Conservation (phyloP, 2,329 filamentous ascomycete species). For the Colletotrichum sp. region DNA sequence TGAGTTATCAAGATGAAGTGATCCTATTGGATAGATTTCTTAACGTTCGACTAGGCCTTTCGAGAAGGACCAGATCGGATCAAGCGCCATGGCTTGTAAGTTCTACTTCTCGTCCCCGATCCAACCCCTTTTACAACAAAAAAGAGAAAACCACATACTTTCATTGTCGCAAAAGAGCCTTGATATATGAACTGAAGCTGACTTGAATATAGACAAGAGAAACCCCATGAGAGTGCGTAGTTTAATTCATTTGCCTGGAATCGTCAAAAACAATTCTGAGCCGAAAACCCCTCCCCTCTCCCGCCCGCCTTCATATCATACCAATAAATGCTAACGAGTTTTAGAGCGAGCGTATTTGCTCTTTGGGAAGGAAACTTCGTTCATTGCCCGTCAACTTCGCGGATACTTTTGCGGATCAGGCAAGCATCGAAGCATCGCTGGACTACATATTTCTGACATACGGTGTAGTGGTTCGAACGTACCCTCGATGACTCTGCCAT, state of each 20-base stretch:
- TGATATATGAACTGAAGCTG: not conserved
- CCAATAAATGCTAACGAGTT: not conserved
- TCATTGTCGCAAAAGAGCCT: not conserved
- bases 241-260: not conserved
- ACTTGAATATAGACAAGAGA: slow-evolving; percentile 43
- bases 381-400: not conserved
- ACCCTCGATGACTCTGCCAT: slow-evolving; percentile 76
- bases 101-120: not conserved
- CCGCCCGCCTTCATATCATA: not conserved
- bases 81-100: slow-evolving; percentile 27
- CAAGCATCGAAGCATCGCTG: not conserved
- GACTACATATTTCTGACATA: not conserved
- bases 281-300: not conserved
- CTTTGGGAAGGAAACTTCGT: not conserved
- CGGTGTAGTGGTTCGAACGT: not conserved
- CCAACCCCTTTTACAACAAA: not conserved
- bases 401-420: not conserved
- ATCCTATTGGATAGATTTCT: not conserved
- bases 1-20: not conserved
- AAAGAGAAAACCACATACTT: not conserved
- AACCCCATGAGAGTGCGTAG: slow-evolving; percentile 42
- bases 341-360: not conserved
- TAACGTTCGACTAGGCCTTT: slow-evolving; percentile 57
- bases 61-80: slow-evolving; percentile 73
- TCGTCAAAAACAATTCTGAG: not conserved